Base-by-base conservation (phyloP, 495 filamentous ascomycete genomes). In the Hypoxylon fuscum region DNA sequence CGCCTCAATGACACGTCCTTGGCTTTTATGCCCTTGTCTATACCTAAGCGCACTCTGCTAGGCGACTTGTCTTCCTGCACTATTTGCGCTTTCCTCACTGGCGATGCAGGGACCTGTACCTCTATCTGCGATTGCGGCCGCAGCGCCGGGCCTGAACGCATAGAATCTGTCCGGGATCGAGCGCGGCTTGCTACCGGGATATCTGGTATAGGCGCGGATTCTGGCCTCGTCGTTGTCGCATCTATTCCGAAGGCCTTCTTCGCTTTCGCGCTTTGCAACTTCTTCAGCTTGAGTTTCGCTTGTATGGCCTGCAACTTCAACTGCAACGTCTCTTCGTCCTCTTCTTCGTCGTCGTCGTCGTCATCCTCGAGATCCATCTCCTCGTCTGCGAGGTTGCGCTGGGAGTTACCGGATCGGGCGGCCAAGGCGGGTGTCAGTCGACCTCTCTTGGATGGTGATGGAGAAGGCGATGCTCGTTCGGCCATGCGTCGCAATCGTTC, bases 321-420 rank as follows among this genome's bases (percentile, higher is more conserved):
- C 59, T 93, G 80, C 25, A 97, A 72, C 1, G 86, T 93, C 73
- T 97, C 93, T 68, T 97, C 95, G 66, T 98, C 95, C 22, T 98
- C 92, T 0, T 91, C 89, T 20, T 82, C 89, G 5, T 85, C 87
- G 1, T 88, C 85, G 0, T 83, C 80, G 25, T 82, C 70, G n/a
- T n/a, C 11, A 79, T 63, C 35, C 75, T 79, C 42, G 77, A 64
- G n/a, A 2, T 68, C 77, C 15, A 78, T 74, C 25, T 78, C 74
- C 25, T 73, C 58, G 12, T 53, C 60, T 10, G 47, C 47, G 3
- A 42, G 37, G 43, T 56, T 37, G 44, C 59, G 64, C 22, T 18
- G 32, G n/a, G 60, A 56, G 50, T 59, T 46, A 35, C 62, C 34
- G 68, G 61, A 34, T 59, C 62, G 44, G 59, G 48, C 3, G 25